Evolutionary conservation across 176 grass and related monocot genomes (phyloP).

Genomic region (Poa annua): DNA sequence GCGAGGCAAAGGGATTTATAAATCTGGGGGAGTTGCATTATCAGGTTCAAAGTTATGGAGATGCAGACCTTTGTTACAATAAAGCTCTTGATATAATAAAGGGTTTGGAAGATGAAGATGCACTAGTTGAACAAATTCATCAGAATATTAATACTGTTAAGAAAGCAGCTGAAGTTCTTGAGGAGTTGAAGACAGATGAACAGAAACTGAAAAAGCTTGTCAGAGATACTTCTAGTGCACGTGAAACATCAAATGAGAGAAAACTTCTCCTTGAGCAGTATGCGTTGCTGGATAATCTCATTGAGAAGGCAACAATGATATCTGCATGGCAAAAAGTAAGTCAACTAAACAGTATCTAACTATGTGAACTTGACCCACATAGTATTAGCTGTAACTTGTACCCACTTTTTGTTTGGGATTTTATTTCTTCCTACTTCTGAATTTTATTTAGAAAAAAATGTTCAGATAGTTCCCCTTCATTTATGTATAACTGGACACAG

Average conservation of each 20-base stretch:
- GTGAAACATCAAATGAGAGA: constrained; percentile 74
- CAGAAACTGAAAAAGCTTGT: constrained; percentile 84
- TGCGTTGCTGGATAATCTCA: constrained; percentile 69
- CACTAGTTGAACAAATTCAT: constrained; percentile 65
- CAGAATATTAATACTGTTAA: constrained; percentile 76
- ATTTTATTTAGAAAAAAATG: not conserved
- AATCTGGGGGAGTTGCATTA: constrained; percentile 78
- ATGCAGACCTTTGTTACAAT: constrained; percentile 77
- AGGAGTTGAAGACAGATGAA: constrained; percentile 73
- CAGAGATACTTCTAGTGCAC: constrained; percentile 58
- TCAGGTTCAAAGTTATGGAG: constrained; percentile 61
- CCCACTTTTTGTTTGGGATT: not conserved
- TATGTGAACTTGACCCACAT: not conserved
- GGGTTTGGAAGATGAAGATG: constrained; percentile 79
- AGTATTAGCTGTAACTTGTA: constrained; percentile 17
- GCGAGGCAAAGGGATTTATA: constrained; percentile 92
- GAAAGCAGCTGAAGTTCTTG: constrained; percentile 64
- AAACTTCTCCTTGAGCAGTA: constrained; percentile 75
- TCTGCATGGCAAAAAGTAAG: constrained; percentile 88
- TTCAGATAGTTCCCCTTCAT: not conserved
- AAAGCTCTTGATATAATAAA: constrained; percentile 62
- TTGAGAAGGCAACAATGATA: constrained; percentile 65
- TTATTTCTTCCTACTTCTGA: constrained; percentile 9
- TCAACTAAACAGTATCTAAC: constrained; percentile 34
- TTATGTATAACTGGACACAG: constrained; percentile 26